Conservation (phyloP, 257 asterid species). For the Nicotiana otophora region DNA sequence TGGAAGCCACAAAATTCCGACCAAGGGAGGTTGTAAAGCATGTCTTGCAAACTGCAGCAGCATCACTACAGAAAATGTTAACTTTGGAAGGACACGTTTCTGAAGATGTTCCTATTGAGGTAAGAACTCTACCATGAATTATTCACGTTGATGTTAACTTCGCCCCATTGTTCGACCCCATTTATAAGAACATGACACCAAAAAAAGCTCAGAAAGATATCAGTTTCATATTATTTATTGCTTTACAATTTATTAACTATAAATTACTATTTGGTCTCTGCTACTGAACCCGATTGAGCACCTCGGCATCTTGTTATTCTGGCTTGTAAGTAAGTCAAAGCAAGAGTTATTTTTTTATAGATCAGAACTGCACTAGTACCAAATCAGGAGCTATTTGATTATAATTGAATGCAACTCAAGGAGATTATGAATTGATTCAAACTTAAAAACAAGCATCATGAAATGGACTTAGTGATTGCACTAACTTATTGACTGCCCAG, state of each 20-base stretch:
- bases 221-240: background rate
- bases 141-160: background rate
- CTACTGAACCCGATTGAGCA: too few species aligned
- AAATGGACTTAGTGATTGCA: too few species aligned
- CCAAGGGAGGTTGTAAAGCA: constrained; percentile 93
- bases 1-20: constrained; percentile 88
- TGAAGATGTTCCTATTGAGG: constrained; percentile 92
- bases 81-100: constrained; percentile 80
- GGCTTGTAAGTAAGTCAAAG: too few species aligned
- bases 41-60: constrained; percentile 89
- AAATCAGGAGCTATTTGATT: too few species aligned
- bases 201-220: background rate
- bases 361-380: too few species aligned
- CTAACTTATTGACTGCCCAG: too few species aligned
- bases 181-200: background rate
- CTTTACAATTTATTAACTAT: background rate
- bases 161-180: background rate
- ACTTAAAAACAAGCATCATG: too few species aligned
- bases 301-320: too few species aligned
- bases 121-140: constrained; percentile 13
- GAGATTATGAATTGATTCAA: too few species aligned
- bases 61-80: constrained; percentile 68
- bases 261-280: too few species aligned
- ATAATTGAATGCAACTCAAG: too few species aligned
- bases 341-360: too few species aligned